A percentile compares a stretch with the other conserved stretches of the same genome.
Evolutionary conservation across 495 filamentous ascomycete species (phyloP).

Genomic region (Penicillium angulare): DNA sequence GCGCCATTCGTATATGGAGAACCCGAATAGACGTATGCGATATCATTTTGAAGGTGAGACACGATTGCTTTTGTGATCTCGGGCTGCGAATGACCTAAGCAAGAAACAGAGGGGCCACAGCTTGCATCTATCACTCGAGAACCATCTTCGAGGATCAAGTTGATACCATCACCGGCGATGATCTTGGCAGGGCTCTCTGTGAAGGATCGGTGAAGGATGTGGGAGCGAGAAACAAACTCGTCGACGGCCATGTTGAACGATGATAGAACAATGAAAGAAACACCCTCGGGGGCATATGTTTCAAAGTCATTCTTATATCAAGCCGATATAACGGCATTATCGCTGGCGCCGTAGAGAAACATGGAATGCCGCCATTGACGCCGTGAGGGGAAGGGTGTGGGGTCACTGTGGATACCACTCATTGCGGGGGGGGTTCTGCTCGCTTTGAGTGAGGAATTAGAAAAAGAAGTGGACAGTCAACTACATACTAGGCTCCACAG

Average conservation of each 20-base stretch:
- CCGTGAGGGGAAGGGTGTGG: constrained; percentile 1
- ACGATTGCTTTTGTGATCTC: constrained; percentile 13
- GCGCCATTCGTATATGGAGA: constrained; percentile 16
- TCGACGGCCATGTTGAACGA: constrained; percentile 7
- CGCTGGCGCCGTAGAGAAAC: too few relatives aligned
- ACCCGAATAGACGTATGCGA: constrained; percentile 17
- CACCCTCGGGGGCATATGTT: too few relatives aligned
- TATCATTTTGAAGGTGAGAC: constrained; percentile 11
- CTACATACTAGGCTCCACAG: too few relatives aligned
- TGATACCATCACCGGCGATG: constrained; percentile 17
- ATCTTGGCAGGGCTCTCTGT: constrained; percentile 16
- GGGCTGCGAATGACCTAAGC: constrained; percentile 27
- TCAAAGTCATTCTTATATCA: too few relatives aligned
- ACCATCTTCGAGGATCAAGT: constrained; percentile 42
- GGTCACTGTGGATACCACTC: too few relatives aligned
- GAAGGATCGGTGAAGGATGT: constrained; percentile 28
- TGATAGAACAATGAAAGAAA: too few relatives aligned
- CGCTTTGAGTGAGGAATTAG: too few relatives aligned
- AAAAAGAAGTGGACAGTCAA: not conserved
- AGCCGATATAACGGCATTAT: too few relatives aligned
- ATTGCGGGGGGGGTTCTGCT: too few relatives aligned
- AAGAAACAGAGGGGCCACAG: constrained; percentile 32
- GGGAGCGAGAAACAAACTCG: constrained; percentile 10
- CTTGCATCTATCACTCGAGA: constrained; percentile 51
- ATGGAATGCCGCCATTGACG: constrained; percentile 10